phyloP scores from a whole-genome alignment of 768 basidiomycete species.

The Infundibulicybe gibba region DNA sequence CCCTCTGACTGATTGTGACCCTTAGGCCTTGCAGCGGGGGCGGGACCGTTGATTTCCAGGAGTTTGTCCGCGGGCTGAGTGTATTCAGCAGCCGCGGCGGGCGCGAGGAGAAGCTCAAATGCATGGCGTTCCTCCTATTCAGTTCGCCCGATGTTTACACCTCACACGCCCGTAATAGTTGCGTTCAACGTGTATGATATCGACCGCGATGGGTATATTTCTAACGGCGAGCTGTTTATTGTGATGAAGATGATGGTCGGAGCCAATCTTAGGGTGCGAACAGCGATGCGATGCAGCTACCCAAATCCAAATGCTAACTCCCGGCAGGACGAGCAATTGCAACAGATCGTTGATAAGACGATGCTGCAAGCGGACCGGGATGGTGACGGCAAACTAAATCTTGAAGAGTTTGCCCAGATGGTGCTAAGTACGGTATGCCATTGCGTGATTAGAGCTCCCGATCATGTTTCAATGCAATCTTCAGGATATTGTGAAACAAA shows the following conservation, averaged over 20 bases:
- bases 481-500: slow-evolving; percentile 98
- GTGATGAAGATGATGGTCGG: slow-evolving; percentile 99
- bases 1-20: slow-evolving; percentile 2
- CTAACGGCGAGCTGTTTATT: slow-evolving; percentile 96
- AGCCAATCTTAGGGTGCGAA: slow-evolving; percentile 87
- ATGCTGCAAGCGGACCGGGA: slow-evolving; percentile 99
- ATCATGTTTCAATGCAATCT: background rate
- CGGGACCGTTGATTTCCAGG: slow-evolving; percentile 98
- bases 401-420: slow-evolving; percentile 96
- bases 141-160: background rate
- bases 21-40: slow-evolving; percentile 63
- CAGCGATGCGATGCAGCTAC: slow-evolving; percentile 3
- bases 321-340: slow-evolving; percentile 89
- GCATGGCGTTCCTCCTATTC: slow-evolving; percentile 44
- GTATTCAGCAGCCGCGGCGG: slow-evolving; percentile 97
- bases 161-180: slow-evolving; percentile 46
- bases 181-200: slow-evolving; percentile 99
- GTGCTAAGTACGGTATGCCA: slow-evolving; percentile 88
- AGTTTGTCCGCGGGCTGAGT: slow-evolving; percentile 96
- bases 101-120: slow-evolving; percentile 93
- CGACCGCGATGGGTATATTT: slow-evolving; percentile 96
- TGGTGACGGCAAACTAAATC: slow-evolving; percentile 94
- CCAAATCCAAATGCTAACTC: slow-evolving; percentile 1
- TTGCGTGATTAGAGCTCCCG: too few relatives aligned
- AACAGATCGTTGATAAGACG: slow-evolving; percentile 99